Base-by-base conservation (phyloP, 257 asterid genomes). In the Thymus mandschuricus region DNA sequence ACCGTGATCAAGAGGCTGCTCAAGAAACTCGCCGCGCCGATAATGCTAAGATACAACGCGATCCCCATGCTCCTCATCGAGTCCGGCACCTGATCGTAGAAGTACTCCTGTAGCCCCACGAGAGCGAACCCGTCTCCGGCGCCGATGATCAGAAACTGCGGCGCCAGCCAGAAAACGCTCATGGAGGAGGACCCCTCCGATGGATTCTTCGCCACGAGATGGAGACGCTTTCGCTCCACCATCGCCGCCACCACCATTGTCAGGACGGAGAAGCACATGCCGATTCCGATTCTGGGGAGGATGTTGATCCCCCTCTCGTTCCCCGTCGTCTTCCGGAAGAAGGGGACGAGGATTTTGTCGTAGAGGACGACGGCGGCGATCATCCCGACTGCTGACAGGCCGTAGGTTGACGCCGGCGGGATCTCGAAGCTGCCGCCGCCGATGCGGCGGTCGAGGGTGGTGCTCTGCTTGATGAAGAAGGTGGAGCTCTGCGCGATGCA, bases 81-180 rank as follows among this genome's bases (percentile, higher is more conserved):
- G 67, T 93, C 97, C 1, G 98, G 97, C 4, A 91, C 96, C 58
- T 91, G 96, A 33, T 87, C 97, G 50, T 93, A 93, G 62, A 88
- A 92, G 64, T 80, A 90, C 80, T 88, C 96, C 61, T 95, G 99
- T 69, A 95, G 48, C 0, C 99, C 99, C 21, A 95, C 99, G 0
- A 95, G 74, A 0, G 94, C 68, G 58, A 92, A 95, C 1, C 89
- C 96, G 34, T 95, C 97, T 0, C 82, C 97, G 0, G 86, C 64
- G 1, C 96, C 97, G 13, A 92, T 78, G 11, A 87, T 83, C 2
- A 92, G 30, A 68, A 89, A 95, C 50, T 95, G 98, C 0, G 99
- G 99, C 0, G 87, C 89, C 34, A 95, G 77, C 99, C 99, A 95
- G 44, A 89, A 88, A 13, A 92, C 92, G n/a, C 92, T 95, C 96